A percentile compares a stretch with the other conserved stretches of the same genome.
These are phyloP conservation scores for Cyanodermella asteris DNA, from an alignment of 2,329 filamentous ascomycete species.

Conservation along the genomic window DNA sequence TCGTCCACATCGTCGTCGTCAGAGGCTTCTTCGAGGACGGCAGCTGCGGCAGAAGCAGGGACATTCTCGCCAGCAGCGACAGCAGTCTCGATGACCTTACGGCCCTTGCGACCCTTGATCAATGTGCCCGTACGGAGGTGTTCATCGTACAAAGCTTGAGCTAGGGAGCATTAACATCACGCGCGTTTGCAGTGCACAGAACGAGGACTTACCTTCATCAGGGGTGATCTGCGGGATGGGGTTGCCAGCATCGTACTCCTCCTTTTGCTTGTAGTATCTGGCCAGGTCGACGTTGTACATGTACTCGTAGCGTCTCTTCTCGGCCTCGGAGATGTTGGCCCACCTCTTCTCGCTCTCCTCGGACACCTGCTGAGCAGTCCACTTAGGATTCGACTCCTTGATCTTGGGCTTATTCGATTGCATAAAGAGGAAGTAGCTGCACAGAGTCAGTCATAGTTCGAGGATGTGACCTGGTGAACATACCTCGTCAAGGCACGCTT, in stretches of 20 bases:
- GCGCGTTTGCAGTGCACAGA: constrained; percentile 5
- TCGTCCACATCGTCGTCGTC: constrained; percentile 17
- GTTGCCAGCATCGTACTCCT: constrained; percentile 32
- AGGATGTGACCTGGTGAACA: too few species aligned
- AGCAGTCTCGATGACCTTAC: constrained; percentile 11
- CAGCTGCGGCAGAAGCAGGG: constrained; percentile 13
- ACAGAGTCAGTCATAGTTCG: too few species aligned
- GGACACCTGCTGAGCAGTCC: constrained; percentile 68
- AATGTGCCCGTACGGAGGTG: too few species aligned
- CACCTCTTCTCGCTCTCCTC: constrained; percentile 73
- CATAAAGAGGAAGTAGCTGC: constrained; percentile 92
- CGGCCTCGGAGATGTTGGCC: constrained; percentile 49
- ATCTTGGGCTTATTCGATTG: constrained; percentile 70
- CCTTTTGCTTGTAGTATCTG: constrained; percentile 32
- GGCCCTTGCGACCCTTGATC: constrained; percentile 19
- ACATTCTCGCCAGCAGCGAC: constrained; percentile 16
- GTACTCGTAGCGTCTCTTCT: constrained; percentile 35
- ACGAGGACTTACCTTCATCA: constrained; percentile 20
- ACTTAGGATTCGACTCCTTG: constrained; percentile 49
- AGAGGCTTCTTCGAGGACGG: constrained; percentile 13
- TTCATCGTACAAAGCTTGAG: constrained; percentile 13
- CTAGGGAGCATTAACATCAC: neutral
- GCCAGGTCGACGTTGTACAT: constrained; percentile 36
- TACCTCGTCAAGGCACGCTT: constrained; percentile 88
- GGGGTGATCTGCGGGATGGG: constrained; percentile 18